Conservation (phyloP, 1,284 basidiomycete species). For the Tilletia setariae region DNA sequence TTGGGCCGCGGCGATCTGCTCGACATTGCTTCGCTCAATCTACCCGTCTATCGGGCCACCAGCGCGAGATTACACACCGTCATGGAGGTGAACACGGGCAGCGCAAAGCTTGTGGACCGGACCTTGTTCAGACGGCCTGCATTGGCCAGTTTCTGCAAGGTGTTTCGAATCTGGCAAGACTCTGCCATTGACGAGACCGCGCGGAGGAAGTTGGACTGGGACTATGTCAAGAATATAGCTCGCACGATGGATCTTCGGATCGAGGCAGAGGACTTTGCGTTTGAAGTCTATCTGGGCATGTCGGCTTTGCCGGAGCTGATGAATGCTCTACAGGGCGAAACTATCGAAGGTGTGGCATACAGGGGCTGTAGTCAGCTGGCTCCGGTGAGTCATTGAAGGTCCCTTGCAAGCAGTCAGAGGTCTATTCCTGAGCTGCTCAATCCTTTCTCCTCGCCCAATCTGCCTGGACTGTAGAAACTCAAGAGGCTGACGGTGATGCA, state of each 20-base stretch:
- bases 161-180: constrained; percentile 10
- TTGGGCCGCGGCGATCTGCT: background rate
- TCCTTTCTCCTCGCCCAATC: background rate
- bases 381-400: background rate
- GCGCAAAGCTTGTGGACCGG: background rate
- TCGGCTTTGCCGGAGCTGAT: background rate
- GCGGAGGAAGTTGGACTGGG: background rate
- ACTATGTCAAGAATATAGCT: background rate
- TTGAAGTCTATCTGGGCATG: background rate
- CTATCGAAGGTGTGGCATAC: background rate
- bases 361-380: background rate
- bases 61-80: background rate
- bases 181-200: background rate
- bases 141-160: background rate
- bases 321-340: background rate
- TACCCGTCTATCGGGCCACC: background rate
- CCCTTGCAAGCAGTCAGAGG: background rate
- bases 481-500: no score
- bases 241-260: background rate
- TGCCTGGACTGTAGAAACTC: background rate
- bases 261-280: background rate
- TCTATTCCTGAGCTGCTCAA: background rate
- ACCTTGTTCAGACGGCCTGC: background rate
- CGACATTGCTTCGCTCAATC: background rate
- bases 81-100: background rate